phyloP scores from a whole-genome alignment of 495 filamentous ascomycete species.

The Penicillium fimorum region DNA sequence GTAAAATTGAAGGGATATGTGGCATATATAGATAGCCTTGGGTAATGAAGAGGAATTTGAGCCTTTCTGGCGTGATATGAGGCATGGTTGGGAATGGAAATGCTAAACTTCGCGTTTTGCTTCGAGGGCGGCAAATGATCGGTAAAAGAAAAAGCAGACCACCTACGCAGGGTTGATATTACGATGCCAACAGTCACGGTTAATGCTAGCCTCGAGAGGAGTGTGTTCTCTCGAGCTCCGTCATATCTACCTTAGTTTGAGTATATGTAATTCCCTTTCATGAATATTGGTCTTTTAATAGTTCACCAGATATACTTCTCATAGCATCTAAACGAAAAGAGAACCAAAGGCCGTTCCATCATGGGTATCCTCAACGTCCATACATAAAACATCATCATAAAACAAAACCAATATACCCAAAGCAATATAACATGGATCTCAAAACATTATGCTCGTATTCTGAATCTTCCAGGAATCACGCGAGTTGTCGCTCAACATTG shows the following conservation, averaged over 20 bases:
- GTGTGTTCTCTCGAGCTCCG: not conserved
- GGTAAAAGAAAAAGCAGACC: not conserved
- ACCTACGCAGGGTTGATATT: not conserved
- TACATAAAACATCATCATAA: constrained; percentile 1
- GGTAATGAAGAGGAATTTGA: too few relatives aligned
- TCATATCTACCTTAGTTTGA: not conserved
- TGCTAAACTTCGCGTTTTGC: too few relatives aligned
- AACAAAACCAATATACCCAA: not conserved
- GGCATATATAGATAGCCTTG: too few relatives aligned
- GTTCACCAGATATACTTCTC: not conserved
- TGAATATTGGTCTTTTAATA: not conserved
- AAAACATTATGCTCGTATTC: not conserved
- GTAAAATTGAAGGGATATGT: too few relatives aligned
- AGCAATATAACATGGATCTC: not conserved
- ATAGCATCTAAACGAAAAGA: not conserved
- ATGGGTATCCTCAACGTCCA: constrained; percentile 13
- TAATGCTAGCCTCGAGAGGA: not conserved
- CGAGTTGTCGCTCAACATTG: constrained; percentile 43
- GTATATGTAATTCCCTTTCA: not conserved
- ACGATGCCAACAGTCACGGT: not conserved
- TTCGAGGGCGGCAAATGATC: too few relatives aligned
- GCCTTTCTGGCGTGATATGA: too few relatives aligned
- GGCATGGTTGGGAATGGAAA: too few relatives aligned
- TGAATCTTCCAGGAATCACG: constrained; percentile 8
- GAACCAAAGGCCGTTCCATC: not conserved